Evolutionary conservation across 441 rosid genomes (phyloP).

Genomic region (Manihot esculenta): DNA sequence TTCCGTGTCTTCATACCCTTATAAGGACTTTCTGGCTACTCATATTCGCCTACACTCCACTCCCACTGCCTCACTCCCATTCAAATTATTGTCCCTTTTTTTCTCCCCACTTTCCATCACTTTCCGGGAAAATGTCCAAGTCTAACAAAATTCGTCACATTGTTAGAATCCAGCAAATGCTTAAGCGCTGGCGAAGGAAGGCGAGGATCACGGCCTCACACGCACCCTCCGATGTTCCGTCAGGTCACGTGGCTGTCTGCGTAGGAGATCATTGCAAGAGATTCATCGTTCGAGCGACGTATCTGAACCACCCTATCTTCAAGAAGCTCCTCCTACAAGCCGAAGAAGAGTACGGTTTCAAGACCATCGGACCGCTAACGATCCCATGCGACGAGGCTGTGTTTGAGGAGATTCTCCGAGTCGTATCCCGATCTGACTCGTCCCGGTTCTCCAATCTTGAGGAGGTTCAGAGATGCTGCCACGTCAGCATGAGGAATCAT

Average conservation of each 20-base stretch:
- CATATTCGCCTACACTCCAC: too few relatives aligned
- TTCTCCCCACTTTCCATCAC: conserved; percentile 15
- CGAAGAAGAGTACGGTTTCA: conserved; percentile 89
- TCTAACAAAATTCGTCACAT: conserved; percentile 63
- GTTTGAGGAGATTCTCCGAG: conserved; percentile 66
- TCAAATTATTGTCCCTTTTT: not conserved
- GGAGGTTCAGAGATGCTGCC: conserved; percentile 52
- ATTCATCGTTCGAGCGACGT: conserved; percentile 72
- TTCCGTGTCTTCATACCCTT: not conserved
- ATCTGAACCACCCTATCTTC: conserved; percentile 82
- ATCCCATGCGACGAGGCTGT: conserved; percentile 82
- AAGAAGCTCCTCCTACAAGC: conserved; percentile 56
- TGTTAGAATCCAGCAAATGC: conserved; percentile 68
- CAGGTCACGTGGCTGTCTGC: conserved; percentile 72
- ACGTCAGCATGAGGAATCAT: conserved; percentile 33
- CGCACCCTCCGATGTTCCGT: conserved; percentile 58
- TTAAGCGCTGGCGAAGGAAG: conserved; percentile 67
- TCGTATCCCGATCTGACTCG: conserved; percentile 42
- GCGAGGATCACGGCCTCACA: conserved; percentile 34
- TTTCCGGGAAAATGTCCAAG: conserved; percentile 28
- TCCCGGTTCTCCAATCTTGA: conserved; percentile 27
- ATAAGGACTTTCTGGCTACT: not conserved
- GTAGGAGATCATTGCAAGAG: conserved; percentile 54
- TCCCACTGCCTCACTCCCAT: not conserved
- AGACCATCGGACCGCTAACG: conserved; percentile 62